A percentile compares a stretch with the other conserved stretches of the same genome.
These are phyloP conservation scores for Coriolopsis trogii DNA, from an alignment of 1,284 basidiomycete genomes.

Conservation along the genomic window DNA sequence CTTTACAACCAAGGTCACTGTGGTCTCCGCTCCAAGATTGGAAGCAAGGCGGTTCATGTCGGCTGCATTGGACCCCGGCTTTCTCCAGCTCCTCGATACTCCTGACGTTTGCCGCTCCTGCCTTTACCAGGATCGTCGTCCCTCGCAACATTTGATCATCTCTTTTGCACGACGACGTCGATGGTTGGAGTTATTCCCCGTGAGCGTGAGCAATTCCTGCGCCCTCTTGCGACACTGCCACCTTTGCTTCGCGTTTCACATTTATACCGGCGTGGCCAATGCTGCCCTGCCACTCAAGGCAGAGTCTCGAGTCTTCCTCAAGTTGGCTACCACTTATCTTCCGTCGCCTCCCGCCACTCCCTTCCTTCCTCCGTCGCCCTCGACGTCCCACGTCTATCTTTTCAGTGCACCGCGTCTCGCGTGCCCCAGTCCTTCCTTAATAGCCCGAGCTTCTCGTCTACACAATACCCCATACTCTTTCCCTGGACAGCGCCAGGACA, in stretches of 20 bases:
- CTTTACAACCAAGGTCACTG: conserved; percentile 17
- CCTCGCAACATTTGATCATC: conserved; percentile 43
- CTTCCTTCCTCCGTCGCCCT: conserved; percentile 21
- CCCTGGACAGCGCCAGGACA: conserved; percentile 18
- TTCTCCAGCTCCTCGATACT: conserved; percentile 3
- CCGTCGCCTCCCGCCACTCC: conserved; percentile 30
- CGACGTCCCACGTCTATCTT: conserved; percentile 17
- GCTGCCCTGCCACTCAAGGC: conserved; percentile 33
- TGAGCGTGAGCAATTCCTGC: conserved; percentile 11
- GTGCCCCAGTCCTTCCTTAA: conserved; percentile 24
- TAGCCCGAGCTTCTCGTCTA: conserved; percentile 24
- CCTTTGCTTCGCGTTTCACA: conserved; percentile 23
- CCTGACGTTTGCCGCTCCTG: conserved; percentile 26
- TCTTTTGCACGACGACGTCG: conserved; percentile 20
- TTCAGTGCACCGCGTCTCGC: conserved; percentile 22
- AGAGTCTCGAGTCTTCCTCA: conserved; percentile 40
- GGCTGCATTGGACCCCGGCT: conserved; percentile 12
- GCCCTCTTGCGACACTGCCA: conserved; percentile 19
- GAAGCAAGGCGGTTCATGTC: conserved; percentile 19
- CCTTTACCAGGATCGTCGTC: conserved; percentile 32
- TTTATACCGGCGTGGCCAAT: conserved; percentile 23
- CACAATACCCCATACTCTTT: conserved; percentile 20
- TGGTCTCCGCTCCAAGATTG: conserved; percentile 19
- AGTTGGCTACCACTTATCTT: conserved; percentile 38
- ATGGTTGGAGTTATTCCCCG: conserved; percentile 15